Evolutionary conservation across 257 asterid species (phyloP).

Genomic region (Solanum dulcamara): DNA sequence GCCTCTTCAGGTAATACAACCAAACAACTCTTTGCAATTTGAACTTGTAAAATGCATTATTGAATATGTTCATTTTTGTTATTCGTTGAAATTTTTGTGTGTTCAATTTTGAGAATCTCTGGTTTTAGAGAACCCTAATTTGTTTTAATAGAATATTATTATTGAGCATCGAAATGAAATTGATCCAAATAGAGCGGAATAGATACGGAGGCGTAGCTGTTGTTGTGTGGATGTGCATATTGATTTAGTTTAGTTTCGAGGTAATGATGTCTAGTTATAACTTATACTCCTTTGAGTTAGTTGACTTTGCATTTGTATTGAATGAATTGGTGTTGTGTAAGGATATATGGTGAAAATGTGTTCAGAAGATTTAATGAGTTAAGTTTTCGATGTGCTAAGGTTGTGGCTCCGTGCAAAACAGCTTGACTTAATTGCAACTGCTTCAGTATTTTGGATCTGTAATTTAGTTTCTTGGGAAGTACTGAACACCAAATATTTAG

Average conservation of each 20-base stretch:
- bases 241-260: background rate
- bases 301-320: background rate
- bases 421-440: background rate
- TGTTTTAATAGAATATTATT: background rate
- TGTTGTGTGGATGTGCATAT: background rate
- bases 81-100: background rate
- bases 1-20: conserved; percentile 70
- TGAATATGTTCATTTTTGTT: background rate
- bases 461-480: background rate
- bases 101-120: background rate
- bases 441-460: background rate
- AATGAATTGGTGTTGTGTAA: background rate
- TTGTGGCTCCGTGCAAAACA: background rate
- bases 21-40: background rate
- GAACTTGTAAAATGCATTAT: background rate
- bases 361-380: background rate
- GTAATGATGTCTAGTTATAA: background rate
- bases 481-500: background rate
- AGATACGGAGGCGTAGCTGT: background rate
- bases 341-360: background rate
- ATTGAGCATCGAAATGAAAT: background rate
- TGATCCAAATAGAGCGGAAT: background rate
- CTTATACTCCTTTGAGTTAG: background rate
- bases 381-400: background rate
- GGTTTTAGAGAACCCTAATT: background rate